These are phyloP conservation scores for Pseudocohnilembus persalinus DNA, from an alignment of 169 alveolate genomes.

Conservation along the genomic window DNA sequence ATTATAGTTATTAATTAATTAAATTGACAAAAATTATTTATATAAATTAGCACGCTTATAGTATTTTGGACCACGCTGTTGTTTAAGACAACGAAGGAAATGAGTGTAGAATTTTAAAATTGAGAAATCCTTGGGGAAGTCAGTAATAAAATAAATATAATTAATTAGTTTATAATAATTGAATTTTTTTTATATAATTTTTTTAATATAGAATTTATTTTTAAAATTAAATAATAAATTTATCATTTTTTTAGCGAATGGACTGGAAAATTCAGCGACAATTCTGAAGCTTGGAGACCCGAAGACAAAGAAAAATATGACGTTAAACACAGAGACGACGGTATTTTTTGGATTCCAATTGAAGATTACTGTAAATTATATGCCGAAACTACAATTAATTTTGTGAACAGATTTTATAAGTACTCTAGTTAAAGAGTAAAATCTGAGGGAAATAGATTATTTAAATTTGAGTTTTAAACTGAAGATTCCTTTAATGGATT, in stretches of 20 bases:
- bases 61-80: slow-evolving; percentile 22
- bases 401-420: background rate
- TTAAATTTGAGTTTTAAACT: background rate
- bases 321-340: slow-evolving; percentile 32
- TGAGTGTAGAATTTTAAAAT: slow-evolving; percentile 17
- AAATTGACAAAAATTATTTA: background rate
- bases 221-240: no score
- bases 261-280: slow-evolving; percentile 45
- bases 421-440: background rate
- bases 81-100: slow-evolving; percentile 13
- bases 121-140: slow-evolving; percentile 43
- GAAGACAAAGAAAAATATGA: slow-evolving; percentile 7
- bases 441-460: background rate
- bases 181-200: background rate
- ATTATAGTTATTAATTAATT: no score
- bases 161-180: background rate
- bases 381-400: slow-evolving; percentile 5
- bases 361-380: slow-evolving; percentile 37
- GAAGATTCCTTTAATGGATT: background rate
- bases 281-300: slow-evolving; percentile 30
- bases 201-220: background rate
- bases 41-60: slow-evolving; percentile 37
- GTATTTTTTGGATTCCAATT: slow-evolving; percentile 50
- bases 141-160: no score
- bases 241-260: slow-evolving; percentile 27